Conservation (phyloP, 768 basidiomycete species). For the Ramaria sp. region DNA sequence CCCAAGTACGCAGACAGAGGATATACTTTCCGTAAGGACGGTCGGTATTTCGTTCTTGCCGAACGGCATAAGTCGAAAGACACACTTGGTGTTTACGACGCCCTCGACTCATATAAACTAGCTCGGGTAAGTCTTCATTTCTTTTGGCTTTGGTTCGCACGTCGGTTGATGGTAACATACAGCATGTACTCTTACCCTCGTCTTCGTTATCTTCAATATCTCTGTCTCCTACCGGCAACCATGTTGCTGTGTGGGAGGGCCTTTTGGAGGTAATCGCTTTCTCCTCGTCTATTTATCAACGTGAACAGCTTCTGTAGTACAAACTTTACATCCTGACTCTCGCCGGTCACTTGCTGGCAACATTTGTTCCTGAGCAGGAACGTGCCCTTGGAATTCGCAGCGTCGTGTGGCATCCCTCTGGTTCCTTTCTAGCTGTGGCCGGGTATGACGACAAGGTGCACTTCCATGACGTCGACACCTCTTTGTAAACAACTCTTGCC, state of each 20-base stretch:
- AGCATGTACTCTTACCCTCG: conserved; percentile 84
- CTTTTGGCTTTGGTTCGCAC: neutral
- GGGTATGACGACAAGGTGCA: conserved; percentile 86
- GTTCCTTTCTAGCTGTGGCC: conserved; percentile 68
- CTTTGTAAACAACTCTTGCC: neutral
- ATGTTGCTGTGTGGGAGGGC: conserved; percentile 77
- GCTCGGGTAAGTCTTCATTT: conserved; percentile 43
- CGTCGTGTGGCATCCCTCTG: conserved; percentile 80
- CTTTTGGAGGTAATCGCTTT: conserved; percentile 57
- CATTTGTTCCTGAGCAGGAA: conserved; percentile 64
- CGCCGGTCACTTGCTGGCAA: conserved; percentile 49
- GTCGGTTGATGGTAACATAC: conserved; percentile 6
- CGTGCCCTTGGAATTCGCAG: conserved; percentile 75
- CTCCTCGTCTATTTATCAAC: neutral
- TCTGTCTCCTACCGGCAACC: conserved; percentile 66
- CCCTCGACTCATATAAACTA: conserved; percentile 54
- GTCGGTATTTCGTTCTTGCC: conserved; percentile 74
- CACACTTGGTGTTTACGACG: conserved; percentile 77
- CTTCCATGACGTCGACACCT: neutral
- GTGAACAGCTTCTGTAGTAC: conserved; percentile 36
- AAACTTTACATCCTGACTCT: conserved; percentile 64
- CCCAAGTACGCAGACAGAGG: conserved; percentile 76
- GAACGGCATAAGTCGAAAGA: conserved; percentile 90
- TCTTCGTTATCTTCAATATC: conserved; percentile 57
- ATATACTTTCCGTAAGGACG: conserved; percentile 70